Base-by-base conservation (phyloP, 2,329 filamentous ascomycete genomes). In the Tricladium varicosporioides region DNA sequence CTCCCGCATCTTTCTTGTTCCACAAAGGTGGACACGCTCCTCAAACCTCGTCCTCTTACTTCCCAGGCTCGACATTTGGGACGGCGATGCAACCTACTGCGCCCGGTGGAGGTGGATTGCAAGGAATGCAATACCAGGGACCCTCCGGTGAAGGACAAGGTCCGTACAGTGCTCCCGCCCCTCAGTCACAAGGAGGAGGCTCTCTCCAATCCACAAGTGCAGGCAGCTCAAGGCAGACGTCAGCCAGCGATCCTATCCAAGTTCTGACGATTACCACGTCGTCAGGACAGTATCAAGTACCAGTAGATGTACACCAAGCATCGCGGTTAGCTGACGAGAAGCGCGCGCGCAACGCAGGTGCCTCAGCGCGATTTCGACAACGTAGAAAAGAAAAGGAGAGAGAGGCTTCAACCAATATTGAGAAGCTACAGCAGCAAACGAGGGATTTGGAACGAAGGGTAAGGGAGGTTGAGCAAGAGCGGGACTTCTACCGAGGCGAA, bases 301-400 rank as follows among this genome's bases (percentile, higher is more conserved):
- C 87, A 13, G 85, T 93, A 9, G 91, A 96, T 69, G 85, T 89
- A 45, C 88, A 91, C 64, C 88, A 91, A 65, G 91, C 88, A 11
- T 95, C 91, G 11, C 87, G 86, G 63, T 85, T 90, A 65, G 89
- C 90, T 42, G 89, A 94, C 67, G 90, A 95, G 72, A 96, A 94
- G 74, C 81, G 91, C 55, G 87, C 88, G 71, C 83, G 91, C 51
- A 96, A 96, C 68, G 91, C 91, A 43, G 89, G 89, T 48, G 91
- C 91, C 5, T 95, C 91, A 56, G 90, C 90, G 48, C 82, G 91
- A 58, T 94, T 95, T 63, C 83, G 91, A 54, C 84, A 86, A 68
- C 82, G 92, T 58, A 86, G 91, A 68, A 95, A 95, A 74, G 89
- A 92, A 67, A 87, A 88, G 70, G 89, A 93, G 70, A 83, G 83